phyloP scores from a whole-genome alignment of 2,329 filamentous ascomycete species.

The Annulohypoxylon truncatum region DNA sequence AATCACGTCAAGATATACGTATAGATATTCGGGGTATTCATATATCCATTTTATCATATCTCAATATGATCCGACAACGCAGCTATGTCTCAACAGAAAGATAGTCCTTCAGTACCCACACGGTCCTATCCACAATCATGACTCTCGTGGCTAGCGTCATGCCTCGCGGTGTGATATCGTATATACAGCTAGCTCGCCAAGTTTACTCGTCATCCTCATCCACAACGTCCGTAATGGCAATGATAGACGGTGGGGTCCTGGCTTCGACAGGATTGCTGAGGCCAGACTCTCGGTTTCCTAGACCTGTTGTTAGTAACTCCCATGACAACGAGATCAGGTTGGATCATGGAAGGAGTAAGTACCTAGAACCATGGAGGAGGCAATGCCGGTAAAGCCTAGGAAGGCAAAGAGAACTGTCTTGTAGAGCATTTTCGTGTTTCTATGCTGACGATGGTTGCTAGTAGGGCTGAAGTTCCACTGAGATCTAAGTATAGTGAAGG shows the following conservation, averaged over 20 bases:
- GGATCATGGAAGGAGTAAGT: not conserved
- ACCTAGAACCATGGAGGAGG: constrained; percentile 26
- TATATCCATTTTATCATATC: constrained; percentile 1
- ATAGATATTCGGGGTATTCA: not conserved
- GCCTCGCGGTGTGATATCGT: not conserved
- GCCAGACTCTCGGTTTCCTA: constrained; percentile 15
- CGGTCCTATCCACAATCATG: not conserved
- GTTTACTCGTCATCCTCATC: constrained; percentile 11
- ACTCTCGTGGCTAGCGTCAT: not conserved
- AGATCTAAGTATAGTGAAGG: not conserved
- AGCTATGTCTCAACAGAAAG: not conserved
- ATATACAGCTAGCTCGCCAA: not conserved
- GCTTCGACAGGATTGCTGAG: constrained; percentile 6
- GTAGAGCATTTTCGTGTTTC: constrained; percentile 12
- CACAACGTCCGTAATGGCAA: constrained; percentile 4
- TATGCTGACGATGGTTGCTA: not conserved
- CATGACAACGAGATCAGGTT: not conserved
- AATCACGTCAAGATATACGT: not conserved
- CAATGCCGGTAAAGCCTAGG: constrained; percentile 18
- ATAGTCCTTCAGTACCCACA: not conserved
- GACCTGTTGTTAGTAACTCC: not conserved
- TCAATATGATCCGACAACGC: not conserved
- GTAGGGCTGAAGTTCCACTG: not conserved
- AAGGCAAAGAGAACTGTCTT: constrained; percentile 21
- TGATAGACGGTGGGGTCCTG: constrained; percentile 6